Conservation (phyloP, 768 basidiomycete genomes). For the Pulveroboletus sp. region DNA sequence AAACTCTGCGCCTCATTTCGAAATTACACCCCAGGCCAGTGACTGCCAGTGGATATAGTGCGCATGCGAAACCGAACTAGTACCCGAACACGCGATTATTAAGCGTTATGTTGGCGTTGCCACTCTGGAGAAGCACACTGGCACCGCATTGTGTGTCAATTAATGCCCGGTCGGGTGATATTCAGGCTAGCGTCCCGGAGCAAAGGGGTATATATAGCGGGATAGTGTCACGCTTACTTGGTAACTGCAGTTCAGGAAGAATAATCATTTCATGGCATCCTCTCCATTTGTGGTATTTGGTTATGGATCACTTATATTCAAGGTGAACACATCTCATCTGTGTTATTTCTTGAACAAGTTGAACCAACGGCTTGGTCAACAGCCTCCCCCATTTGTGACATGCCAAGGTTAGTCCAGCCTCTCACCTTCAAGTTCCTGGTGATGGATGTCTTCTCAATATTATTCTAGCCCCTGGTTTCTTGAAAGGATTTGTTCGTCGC, state of each 20-base stretch:
- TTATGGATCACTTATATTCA: slow-evolving; percentile 92
- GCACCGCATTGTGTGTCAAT: no score
- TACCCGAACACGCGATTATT: not conserved
- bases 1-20: no score
- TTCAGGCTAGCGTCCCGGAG: not conserved
- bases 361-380: not conserved
- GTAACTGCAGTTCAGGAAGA: not conserved
- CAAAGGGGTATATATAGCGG: slow-evolving; percentile 3
- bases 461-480: slow-evolving; percentile 65
- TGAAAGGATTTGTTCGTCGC: slow-evolving; percentile 87
- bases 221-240: not conserved
- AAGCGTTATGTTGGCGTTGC: not conserved
- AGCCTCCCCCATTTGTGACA: slow-evolving; percentile 84
- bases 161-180: not conserved
- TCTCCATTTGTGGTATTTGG: slow-evolving; percentile 77
- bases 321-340: slow-evolving; percentile 37
- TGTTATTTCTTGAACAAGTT: no score
- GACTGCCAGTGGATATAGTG: no score
- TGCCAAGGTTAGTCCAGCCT: slow-evolving; percentile 46
- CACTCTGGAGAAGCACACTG: not conserved
- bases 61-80: no score
- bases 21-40: no score
- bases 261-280: slow-evolving; percentile 9
- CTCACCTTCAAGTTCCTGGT: no score
- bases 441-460: not conserved